Evolutionary conservation across 352 stramenopile species (phyloP), one percentile per base, ranked within the genome.

Genomic region (Globisporangium yorkense): DNA sequence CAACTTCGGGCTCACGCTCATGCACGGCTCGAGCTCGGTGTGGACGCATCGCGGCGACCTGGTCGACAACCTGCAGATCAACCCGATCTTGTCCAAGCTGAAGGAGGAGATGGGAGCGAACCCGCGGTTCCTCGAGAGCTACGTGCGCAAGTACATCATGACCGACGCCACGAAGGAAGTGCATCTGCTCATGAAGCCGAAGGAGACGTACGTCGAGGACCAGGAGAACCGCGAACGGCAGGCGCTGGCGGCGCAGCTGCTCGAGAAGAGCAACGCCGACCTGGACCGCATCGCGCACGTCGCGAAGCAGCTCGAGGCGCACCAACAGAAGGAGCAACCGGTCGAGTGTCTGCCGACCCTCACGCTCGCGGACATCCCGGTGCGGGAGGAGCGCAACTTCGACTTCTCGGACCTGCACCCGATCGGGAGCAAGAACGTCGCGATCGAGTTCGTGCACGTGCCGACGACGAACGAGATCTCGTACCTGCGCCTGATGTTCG

Each of bases 381-480:
- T 57, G 1, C 57, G 71, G 12, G 59, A 83, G 51, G 68, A 72
- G 55, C 66, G 67, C 35, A 85, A 88, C 58, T 61, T 72, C 12
- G 78, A 92, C 41, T 57, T 68, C 4, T 78, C 81, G 27, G 66
- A 87, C 27, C 44, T 40, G 8, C 62, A 72, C n/a, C 64, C 59
- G 27, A 59, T 75, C 27, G 62, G 80, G 13, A 59, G 66, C 2
- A 37, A 24, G 9, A 16, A 31, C 47, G 44, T 43, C 7, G 18
- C 39, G 33, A 63, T 74, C 20, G 75, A 92, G 56, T 88, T 88
- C 52, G 77, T 89, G 13, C 59, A 78, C 12, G 77, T 89, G 40
- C 76, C 82, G 29, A 89, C 84, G 29, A 94, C 82, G 12, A 91
- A 92, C 67, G 84, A 90, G 57, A 77, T 94, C 61, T 85, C 81